These are phyloP conservation scores for Geranium rotundifolium DNA, from an alignment of 345 rosid species.

Conservation along the genomic window DNA sequence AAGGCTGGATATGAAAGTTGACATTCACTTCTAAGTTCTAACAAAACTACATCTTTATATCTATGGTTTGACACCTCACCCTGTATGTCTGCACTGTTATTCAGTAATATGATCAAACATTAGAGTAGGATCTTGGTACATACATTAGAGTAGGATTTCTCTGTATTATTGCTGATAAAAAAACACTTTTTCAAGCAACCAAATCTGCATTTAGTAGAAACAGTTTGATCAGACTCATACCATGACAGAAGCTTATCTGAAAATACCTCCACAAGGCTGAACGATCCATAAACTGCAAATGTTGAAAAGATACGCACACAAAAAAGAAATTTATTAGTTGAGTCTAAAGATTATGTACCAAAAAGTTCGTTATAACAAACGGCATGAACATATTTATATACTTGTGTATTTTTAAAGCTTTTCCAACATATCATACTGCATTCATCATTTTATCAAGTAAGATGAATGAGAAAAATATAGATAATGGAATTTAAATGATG, in stretches of 20 bases:
- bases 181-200: too few species aligned
- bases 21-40: not conserved
- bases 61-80: too few species aligned
- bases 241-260: conserved; percentile 37
- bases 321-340: not conserved
- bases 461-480: not conserved
- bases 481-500: not conserved
- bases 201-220: not conserved
- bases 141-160: too few species aligned
- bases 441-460: not conserved
- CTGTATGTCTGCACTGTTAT: not conserved
- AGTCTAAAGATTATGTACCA: not conserved
- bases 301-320: conserved; percentile 1
- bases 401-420: too few species aligned
- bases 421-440: not conserved
- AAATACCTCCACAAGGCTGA: conserved; percentile 29
- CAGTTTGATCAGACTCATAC: conserved; percentile 14
- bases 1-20: not conserved
- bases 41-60: too few species aligned
- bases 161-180: too few species aligned
- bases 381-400: too few species aligned
- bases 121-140: too few species aligned
- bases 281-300: conserved; percentile 42
- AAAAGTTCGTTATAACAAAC: not conserved
- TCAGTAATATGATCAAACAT: not conserved